Base-by-base conservation (phyloP, 805 yeast species). In the Wickerhamomyces rabaulensis region DNA sequence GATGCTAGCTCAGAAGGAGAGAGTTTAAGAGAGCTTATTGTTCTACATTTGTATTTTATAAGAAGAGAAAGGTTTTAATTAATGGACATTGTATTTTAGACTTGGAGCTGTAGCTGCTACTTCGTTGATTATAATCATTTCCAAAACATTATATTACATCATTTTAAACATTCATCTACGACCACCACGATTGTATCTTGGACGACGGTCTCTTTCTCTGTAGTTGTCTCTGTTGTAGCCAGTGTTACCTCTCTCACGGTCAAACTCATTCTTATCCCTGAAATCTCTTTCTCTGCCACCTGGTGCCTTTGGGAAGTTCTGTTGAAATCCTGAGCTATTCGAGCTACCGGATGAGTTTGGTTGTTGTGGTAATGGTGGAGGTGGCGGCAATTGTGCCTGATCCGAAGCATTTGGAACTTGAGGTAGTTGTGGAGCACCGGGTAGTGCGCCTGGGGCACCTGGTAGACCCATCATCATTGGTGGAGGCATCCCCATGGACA, bases 401-500 rank as follows among this genome's bases (percentile, higher is more conserved):
- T 44, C 43, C 17, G 43, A 49, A 23, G 31, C 22, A 17, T 21
- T 46, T 26, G 22, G 52, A 42, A 6, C 37, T 12, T 23, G 51
- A 12, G 57, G 60, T 51, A 53, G 50, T 35, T 29, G 37, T 21
- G 52, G 57, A 42, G 47, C 29, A 42, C 43, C 52, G 13, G 64
- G 66, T 49, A 61, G 51, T 38, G 50, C 51, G 9, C 9, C 20
- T 6, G 68, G 63, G 50, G 59, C 47, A 10, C 53, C 56, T n/a
- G 58, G 53, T 26, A n/a, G 42, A 41, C 10, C 19, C 62, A 63
- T 49, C 58, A 66, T 66, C 39, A 66, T 65, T 57, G 65, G 64
- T 16, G 66, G 66, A 41, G 65, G 60, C 37, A 39, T 19, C 9
- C 43, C 43, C 55, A 55, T 58, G 17, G 71, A 70, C 75, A 75